Percentiles rank a stretch among this genome's conserved stretches.
Evolutionary conservation across 116 monocot genomes (phyloP).

Genomic region (Posidonia oceanica): DNA sequence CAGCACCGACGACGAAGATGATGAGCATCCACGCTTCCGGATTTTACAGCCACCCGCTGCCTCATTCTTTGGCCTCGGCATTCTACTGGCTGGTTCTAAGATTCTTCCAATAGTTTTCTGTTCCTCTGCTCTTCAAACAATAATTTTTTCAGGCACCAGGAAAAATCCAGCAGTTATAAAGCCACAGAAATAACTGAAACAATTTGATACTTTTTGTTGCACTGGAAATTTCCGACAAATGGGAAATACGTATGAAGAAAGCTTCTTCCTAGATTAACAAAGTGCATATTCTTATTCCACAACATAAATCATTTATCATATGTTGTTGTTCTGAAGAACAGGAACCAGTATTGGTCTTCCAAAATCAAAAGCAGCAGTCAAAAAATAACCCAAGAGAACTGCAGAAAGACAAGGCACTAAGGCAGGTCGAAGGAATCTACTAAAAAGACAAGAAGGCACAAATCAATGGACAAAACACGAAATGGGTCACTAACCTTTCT

Average conservation of each 20-base stretch:
- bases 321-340: too few species aligned
- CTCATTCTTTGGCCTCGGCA: conserved; percentile 45
- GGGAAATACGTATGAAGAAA: too few species aligned
- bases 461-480: neutral
- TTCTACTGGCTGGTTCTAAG: conserved; percentile 3
- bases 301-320: too few species aligned
- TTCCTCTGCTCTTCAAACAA: too few species aligned
- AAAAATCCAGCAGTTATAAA: neutral
- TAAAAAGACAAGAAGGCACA: conserved; percentile 4
- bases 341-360: too few species aligned
- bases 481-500: neutral
- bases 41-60: conserved; percentile 18
- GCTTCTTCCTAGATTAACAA: too few species aligned
- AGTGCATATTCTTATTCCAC: too few species aligned
- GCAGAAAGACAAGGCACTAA: neutral
- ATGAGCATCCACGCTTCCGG: conserved; percentile 30
- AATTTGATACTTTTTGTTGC: too few species aligned
- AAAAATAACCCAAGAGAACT: neutral
- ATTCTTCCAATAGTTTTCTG: neutral
- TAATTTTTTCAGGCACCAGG: neutral
- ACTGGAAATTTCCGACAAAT: too few species aligned
- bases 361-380: neutral
- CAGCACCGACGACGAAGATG: conserved; percentile 29
- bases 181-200: too few species aligned
- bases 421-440: neutral